Evolutionary conservation across 441 rosid species (phyloP), one percentile per base, ranked within the genome.

Genomic region (Codiaeum variegatum): DNA sequence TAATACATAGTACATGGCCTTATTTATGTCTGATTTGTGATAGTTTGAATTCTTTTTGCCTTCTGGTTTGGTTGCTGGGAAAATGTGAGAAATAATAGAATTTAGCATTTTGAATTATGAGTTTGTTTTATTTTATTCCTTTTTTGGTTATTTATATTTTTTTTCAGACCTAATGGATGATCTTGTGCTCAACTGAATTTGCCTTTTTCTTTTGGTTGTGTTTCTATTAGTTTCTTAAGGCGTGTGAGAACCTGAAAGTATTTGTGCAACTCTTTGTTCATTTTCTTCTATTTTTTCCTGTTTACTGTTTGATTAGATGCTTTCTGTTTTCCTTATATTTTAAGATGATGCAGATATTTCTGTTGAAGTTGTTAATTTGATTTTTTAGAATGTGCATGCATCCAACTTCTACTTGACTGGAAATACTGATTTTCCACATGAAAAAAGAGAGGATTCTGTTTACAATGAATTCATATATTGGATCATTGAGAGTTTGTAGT

Each of bases 11-110:
- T 52, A 19, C 52, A 56, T 29, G 6, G 31, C 58, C 6, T 19
- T 58, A 15, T 54, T 21, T 5, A 15, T 18, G 6, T 59, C 31
- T 64, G 69, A 56, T 76, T 76, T 24, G 58, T 51, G 60, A 51
- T 4, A 3, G 3, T 13, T 40, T 16, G n/a, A 11, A 18, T 10
- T 32, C n/a, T 23, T 56, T 23, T 52, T 28, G 5, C 11, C 9
- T 21, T 34, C 31, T 68, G 55, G 66, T 75, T 62, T 73, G 71
- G 71, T 64, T 65, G 67, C 78, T 64, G 54, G 26, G 66, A 70
- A 65, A 64, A 64, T 56, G 40, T 58, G 51, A 55, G 61, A 65
- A 70, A 34, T 28, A 7, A 32, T 23, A 34, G 44, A 46, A 58
- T n/a, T 65, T 55, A 54, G 26, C 26, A 47, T 55, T 44, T 64